Evolutionary conservation across 1,284 basidiomycete species (phyloP).

Genomic region (Trichosporon coremiiforme): DNA sequence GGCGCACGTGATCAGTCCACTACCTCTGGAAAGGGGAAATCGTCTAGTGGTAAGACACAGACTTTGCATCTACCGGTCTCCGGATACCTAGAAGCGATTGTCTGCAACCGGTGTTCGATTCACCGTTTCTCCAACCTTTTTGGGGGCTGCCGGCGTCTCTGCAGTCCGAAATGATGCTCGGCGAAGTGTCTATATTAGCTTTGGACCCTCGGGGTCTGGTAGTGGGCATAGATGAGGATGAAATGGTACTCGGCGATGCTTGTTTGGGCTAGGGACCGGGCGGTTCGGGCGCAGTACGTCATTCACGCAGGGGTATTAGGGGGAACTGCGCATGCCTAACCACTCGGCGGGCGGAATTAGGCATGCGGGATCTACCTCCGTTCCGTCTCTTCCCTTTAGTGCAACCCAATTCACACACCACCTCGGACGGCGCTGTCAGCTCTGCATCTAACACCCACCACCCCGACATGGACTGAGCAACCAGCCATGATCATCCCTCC

Average conservation of each 20-base stretch:
- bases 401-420: slow-evolving; percentile 18
- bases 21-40: not conserved
- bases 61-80: slow-evolving; percentile 1
- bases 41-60: slow-evolving; percentile 19
- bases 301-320: not conserved
- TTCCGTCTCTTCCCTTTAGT: slow-evolving; percentile 16
- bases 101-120: slow-evolving; percentile 19
- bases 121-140: slow-evolving; percentile 16
- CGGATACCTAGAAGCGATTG: not conserved
- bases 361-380: slow-evolving; percentile 17
- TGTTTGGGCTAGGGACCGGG: slow-evolving; percentile 1
- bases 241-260: not conserved
- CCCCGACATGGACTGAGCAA: slow-evolving; percentile 16
- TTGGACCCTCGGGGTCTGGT: not conserved
- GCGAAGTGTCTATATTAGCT: not conserved
- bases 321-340: not conserved
- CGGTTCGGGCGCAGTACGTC: slow-evolving; percentile 4
- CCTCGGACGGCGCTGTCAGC: not conserved
- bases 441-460: slow-evolving; percentile 16
- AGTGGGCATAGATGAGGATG: not conserved
- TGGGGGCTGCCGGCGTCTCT: not conserved
- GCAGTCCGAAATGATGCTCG: not conserved
- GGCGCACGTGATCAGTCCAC: slow-evolving; percentile 8
- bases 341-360: not conserved
- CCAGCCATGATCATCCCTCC: slow-evolving; percentile 55